phyloP scores from a whole-genome alignment of 176 grass and related monocot genomes.

The Bothriochloa decipiens region DNA sequence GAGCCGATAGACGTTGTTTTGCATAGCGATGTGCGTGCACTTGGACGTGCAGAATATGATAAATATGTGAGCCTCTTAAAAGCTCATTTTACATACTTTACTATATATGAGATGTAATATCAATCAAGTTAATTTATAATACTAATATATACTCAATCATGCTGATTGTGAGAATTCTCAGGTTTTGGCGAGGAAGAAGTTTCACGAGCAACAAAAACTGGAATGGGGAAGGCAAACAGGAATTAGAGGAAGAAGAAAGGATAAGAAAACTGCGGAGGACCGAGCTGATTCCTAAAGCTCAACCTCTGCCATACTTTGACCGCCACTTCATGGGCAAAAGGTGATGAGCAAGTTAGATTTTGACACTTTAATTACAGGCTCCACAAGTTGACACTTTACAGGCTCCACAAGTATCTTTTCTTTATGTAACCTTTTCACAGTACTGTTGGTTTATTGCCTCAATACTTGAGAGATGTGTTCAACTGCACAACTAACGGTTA shows the following conservation, averaged over 20 bases:
- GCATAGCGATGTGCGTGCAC: slow-evolving; percentile 77
- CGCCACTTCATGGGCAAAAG: slow-evolving; percentile 79
- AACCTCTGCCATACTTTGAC: slow-evolving; percentile 93
- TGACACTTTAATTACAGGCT: no score
- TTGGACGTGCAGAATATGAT: slow-evolving; percentile 78
- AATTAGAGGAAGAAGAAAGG: slow-evolving; percentile 85
- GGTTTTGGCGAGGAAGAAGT: slow-evolving; percentile 53
- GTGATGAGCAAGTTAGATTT: slow-evolving; percentile 36
- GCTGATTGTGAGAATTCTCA: slow-evolving; percentile 35
- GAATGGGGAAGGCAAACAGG: slow-evolving; percentile 65
- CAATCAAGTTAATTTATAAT: not conserved
- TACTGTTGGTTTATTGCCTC: slow-evolving; percentile 6
- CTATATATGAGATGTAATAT: not conserved
- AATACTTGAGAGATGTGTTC: not conserved
- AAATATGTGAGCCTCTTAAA: slow-evolving; percentile 61
- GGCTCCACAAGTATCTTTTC: not conserved
- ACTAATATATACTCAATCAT: slow-evolving; percentile 1
- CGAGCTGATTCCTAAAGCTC: slow-evolving; percentile 89
- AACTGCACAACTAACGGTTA: slow-evolving; percentile 22
- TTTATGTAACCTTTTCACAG: not conserved
- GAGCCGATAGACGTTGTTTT: slow-evolving; percentile 78
- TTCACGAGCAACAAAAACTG: slow-evolving; percentile 55
- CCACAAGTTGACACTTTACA: not conserved
- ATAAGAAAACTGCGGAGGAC: slow-evolving; percentile 74
- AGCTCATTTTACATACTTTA: slow-evolving; percentile 13